These are phyloP conservation scores for Cytospora mali DNA, from an alignment of 2,329 filamentous ascomycete genomes.

Conservation along the genomic window DNA sequence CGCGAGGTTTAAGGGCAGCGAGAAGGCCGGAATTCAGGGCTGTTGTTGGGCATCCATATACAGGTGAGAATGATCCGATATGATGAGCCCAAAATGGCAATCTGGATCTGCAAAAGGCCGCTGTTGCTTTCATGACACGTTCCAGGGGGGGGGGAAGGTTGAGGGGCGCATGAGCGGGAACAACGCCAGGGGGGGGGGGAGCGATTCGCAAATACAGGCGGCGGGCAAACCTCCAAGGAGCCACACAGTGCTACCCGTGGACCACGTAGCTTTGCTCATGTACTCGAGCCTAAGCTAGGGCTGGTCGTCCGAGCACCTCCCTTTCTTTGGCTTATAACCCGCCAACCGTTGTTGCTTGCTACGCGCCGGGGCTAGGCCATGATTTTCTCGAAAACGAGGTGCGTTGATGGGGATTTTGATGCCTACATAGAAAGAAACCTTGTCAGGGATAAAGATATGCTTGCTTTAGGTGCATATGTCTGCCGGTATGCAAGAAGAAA, in stretches of 20 bases:
- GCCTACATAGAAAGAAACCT: background rate
- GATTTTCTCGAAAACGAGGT: background rate
- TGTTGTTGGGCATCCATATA: background rate
- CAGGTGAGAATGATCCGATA: background rate
- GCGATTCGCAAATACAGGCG: conserved; percentile 3
- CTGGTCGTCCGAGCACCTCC: background rate
- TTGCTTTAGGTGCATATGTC: no score
- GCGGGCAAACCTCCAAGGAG: background rate
- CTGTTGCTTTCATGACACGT: conserved; percentile 2
- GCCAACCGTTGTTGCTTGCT: background rate
- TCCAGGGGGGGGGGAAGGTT: background rate
- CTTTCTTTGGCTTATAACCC: background rate
- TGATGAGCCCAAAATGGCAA: background rate
- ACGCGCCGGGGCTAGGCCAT: background rate
- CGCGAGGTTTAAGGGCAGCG: background rate
- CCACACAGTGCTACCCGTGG: conserved; percentile 8
- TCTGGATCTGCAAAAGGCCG: background rate
- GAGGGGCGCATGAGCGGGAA: background rate
- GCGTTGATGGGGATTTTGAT: no score
- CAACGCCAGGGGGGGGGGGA: background rate
- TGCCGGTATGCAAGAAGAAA: no score
- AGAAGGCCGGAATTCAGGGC: background rate
- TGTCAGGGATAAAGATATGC: no score
- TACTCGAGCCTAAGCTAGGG: background rate
- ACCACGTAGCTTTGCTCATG: no score